Base-by-base conservation (phyloP, 306 rosid genomes). In the Cicer yamashitae region DNA sequence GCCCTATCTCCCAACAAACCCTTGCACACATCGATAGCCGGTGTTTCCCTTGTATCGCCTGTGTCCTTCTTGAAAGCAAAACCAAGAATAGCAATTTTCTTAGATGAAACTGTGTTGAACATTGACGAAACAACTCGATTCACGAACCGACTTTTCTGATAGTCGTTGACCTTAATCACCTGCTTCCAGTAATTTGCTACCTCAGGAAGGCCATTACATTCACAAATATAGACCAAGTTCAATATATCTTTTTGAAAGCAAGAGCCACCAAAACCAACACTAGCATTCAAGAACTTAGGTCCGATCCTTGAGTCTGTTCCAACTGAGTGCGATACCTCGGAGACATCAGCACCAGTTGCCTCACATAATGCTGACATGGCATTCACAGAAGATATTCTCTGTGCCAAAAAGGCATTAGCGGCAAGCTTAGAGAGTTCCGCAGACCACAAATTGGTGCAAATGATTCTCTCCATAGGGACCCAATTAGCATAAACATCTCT, bases 401-500 rank as follows among this genome's bases (percentile, higher is more conserved):
- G 98, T 3, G 98, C 98, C 82, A 93, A 77, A 61, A 93, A 93
- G 43, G 98, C 96, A 69, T 90, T 90, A 50, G 98, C 98, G 40
- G 98, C 98, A 67, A 93, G 98, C 86, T 93, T 92, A 7, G 98
- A 93, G 15, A 93, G 89, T 61, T 93, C 98, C 30, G 96, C 94
- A 74, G 96, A 93, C 98, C 98, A 93, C 62, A 93, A 67, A 66
- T 93, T 92, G 37, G 98, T 78, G 83, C 96, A 90, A 11, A 92
- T 79, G 76, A 92, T 92, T 71, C 54, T 70, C 13, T 90, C 92
- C 7, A 1, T 72, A 6, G 96, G 94, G 14, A 93, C 96, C 98
- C 96, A 92, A 40, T 91, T 86, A 38, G 94, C 90, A 81, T 93
- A 93, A 25, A 93, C 92, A 46, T 75, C 77, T 80, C 41, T 86